A percentile compares a stretch with the other conserved stretches of the same genome.
These are phyloP conservation scores for Nepenthes gracilis DNA, from an alignment of 148 eudicot species.

Conservation along the genomic window DNA sequence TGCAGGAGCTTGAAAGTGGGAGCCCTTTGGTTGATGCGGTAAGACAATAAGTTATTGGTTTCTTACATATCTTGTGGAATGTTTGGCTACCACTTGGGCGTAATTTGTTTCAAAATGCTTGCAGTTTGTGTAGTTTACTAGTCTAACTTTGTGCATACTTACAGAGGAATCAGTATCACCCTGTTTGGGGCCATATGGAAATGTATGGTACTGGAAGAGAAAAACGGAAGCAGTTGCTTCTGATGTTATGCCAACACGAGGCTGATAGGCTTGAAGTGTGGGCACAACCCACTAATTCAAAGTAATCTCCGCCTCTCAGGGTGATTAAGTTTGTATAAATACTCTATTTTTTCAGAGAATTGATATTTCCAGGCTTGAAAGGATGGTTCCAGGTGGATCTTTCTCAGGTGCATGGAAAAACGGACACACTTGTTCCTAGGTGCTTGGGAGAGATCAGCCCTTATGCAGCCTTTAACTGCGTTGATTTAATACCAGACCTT, in stretches of 20 bases:
- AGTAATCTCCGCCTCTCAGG: slow-evolving; percentile 28
- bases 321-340: neutral
- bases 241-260: slow-evolving; percentile 94
- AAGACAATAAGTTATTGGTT: slow-evolving; percentile 13
- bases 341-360: neutral
- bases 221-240: slow-evolving; percentile 81
- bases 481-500: no score
- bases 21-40: slow-evolving; percentile 54
- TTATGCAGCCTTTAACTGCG: no score
- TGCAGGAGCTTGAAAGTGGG: slow-evolving; percentile 57
- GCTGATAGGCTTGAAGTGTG: slow-evolving; percentile 98
- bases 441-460: no score
- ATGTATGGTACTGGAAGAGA: slow-evolving; percentile 63
- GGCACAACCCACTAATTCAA: slow-evolving; percentile 80
- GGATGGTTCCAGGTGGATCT: no score
- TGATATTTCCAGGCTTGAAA: no score
- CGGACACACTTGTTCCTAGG: no score
- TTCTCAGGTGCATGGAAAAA: no score
- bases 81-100: neutral
- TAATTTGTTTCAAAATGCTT: neutral
- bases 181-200: slow-evolving; percentile 89
- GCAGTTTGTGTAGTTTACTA: neutral
- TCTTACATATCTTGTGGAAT: neutral
- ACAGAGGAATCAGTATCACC: slow-evolving; percentile 74
- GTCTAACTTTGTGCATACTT: slow-evolving; percentile 7